Percentiles rank a stretch among this genome's conserved stretches.
Evolutionary conservation across 495 filamentous ascomycete genomes (phyloP).

Genomic region (Achaetomiella virescens): DNA sequence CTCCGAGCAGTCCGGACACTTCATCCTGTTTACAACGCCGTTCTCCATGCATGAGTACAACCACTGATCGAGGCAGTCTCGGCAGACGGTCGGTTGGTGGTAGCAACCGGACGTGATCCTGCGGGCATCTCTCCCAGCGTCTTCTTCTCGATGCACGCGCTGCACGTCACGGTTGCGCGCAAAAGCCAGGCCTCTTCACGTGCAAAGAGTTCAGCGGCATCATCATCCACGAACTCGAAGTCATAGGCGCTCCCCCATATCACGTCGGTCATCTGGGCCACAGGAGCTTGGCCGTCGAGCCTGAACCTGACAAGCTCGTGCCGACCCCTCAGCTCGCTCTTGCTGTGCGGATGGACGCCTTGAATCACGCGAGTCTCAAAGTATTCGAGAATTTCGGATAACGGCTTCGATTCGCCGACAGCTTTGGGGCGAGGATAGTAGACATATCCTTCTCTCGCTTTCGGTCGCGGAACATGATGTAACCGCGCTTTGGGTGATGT

Average conservation of each 20-base stretch:
- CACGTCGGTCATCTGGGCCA: slow-evolving; percentile 10
- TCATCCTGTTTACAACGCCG: slow-evolving; percentile 29
- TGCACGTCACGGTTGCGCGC: slow-evolving; percentile 27
- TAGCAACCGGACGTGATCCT: slow-evolving; percentile 28
- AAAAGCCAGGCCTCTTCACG: slow-evolving; percentile 34
- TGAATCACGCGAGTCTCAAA: slow-evolving; percentile 15
- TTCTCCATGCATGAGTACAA: slow-evolving; percentile 30
- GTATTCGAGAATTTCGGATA: slow-evolving; percentile 4
- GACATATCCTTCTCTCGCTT: slow-evolving; percentile 30
- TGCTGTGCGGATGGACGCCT: slow-evolving; percentile 3
- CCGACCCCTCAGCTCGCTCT: not conserved
- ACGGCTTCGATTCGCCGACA: not conserved
- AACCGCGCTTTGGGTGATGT: slow-evolving; percentile 17
- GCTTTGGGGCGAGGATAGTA: slow-evolving; percentile 21
- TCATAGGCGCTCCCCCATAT: slow-evolving; percentile 26
- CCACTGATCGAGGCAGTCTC: slow-evolving; percentile 32
- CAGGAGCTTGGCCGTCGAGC: slow-evolving; percentile 12
- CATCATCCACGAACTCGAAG: slow-evolving; percentile 26
- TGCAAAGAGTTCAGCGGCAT: slow-evolving; percentile 24
- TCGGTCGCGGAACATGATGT: slow-evolving; percentile 26
- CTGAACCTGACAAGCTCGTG: not conserved
- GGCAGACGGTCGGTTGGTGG: slow-evolving; percentile 33
- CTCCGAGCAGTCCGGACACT: slow-evolving; percentile 37
- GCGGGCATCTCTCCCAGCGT: slow-evolving; percentile 29
- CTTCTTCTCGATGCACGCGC: slow-evolving; percentile 36